Base-by-base conservation (phyloP, 2,329 filamentous ascomycete genomes). In the Monosporascus sp. region DNA sequence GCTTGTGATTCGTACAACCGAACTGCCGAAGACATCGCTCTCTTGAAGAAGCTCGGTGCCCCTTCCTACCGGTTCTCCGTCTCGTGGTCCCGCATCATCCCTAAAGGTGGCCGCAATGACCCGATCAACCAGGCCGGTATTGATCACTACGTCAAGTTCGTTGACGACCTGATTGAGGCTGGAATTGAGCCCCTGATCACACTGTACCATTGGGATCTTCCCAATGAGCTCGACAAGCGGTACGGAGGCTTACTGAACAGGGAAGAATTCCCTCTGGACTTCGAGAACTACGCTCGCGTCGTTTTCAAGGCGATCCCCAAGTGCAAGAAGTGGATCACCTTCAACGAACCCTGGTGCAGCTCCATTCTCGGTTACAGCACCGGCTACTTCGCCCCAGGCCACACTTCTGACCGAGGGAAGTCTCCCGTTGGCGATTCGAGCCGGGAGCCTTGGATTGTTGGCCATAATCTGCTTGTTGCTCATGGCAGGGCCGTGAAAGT, bases 1-100 rank as follows among this genome's bases (percentile, higher is more conserved):
- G 90, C 91, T 38, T 96, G 91, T 73, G 90, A 95, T 75, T 92
- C 88, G 27, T 95, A 95, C 77, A 86, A 93, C 73, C 85, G 87
- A 51, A 90, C 85, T 49, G 78, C 76, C 40, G 84, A 90, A 66
- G 91, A 96, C 66, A 89, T 95, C 66, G 82, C 78, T 11, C 80
- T 96, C 37, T 77, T 96, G 59, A 91, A 91, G 74, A 75, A 80
- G 49, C 81, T 88, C 26, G 87, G 89, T 51, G 84, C 89, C 54
- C 83, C 82, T 64, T 83, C 83, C 38, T 95, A 95, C 74, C 88
- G 90, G 49, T 95, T 95, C 74, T 94, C 90, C 48, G 77, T 95
- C 58, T 89, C 89, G 20, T 95, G 87, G 88, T 85, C 88, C 24
- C 86, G 91, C 56, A 86, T 95, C 64, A 91, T 95, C 62, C 90